Evolutionary conservation across 345 rosid genomes (phyloP).

Genomic region (Eucalyptus virginea): DNA sequence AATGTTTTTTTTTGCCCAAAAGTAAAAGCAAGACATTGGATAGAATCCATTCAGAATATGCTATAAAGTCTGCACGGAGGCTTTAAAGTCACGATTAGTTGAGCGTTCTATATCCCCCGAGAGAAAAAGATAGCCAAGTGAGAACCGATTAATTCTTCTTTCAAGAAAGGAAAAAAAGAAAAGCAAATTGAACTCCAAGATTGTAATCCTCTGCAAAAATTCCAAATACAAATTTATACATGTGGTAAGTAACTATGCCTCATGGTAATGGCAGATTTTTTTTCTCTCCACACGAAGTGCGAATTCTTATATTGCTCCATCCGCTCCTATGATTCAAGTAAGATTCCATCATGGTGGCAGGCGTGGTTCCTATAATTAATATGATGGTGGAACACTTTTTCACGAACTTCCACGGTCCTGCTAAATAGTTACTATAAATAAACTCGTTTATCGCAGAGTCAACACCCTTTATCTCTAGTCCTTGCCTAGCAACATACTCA

Average conservation of each 20-base stretch:
- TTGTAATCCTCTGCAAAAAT: not conserved
- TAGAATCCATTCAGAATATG: not conserved
- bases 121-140: not conserved
- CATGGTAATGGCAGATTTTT: not conserved
- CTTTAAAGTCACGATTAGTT: not conserved
- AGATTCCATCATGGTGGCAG: not conserved
- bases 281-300: not conserved
- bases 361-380: not conserved
- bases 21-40: not conserved
- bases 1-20: not conserved
- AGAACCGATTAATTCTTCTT: not conserved
- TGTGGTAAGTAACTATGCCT: not conserved
- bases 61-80: not conserved
- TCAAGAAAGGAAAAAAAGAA: not conserved
- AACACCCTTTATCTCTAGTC: not conserved
- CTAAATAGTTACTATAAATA: not conserved
- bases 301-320: not conserved
- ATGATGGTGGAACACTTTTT: not conserved
- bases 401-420: not conserved
- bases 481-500: not conserved
- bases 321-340: not conserved
- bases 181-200: not conserved
- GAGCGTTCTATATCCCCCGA: not conserved
- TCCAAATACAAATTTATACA: not conserved
- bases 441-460: not conserved